Evolutionary conservation across 75 land plant genomes (phyloP), one percentile per base, ranked within the genome.

Genomic region (Cunninghamia lanceolata): DNA sequence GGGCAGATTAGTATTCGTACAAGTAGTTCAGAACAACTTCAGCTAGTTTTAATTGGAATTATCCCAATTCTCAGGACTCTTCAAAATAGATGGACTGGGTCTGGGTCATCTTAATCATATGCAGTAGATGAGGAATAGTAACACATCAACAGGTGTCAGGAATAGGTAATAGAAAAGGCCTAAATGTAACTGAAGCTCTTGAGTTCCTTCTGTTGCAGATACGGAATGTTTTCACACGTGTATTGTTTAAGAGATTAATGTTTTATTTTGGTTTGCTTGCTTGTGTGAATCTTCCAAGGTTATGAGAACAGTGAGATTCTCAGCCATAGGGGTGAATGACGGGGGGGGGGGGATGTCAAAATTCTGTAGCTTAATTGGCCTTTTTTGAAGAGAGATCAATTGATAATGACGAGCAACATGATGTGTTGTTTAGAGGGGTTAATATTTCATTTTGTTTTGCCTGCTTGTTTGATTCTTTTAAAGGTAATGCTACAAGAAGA

Each of bases 11-110:
- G 86, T 54, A 76, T 93, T 68, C 85, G 89, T 36, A 15, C 86
- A n/a, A 91, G 84, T 56, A 91, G 91, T 56, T 91, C 94, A 53
- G 94, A 91, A n/a, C 91, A 93, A 11, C 87, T 93, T 52, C 91
- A 89, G 84, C 82, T 93, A 16, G 93, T 89, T 40, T 81, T 91
- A 45, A 46, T 93, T 45, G 94, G 89, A 35, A 32, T 93, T 43
- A 45, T 93, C 16, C 94, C 94, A 6, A 15, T 93, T 3, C 30
- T 91, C 21, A 82, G 90, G 75, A 73, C 75, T 34, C 34, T 73
- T 34, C 36, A 30, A 73, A 73, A 73, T 9, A 73, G 36, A 80
- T 80, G 40, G 45, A 38, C 46, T 43, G 82, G 82, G 4, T 80
- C 46, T 43, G 82, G 82, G 4, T 80, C 82, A 80, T 80, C 82